Evolutionary conservation across 1,139 yeast species (phyloP), one percentile per base, ranked within the genome.

Genomic region (Scheffersomyces cryptocercus): DNA sequence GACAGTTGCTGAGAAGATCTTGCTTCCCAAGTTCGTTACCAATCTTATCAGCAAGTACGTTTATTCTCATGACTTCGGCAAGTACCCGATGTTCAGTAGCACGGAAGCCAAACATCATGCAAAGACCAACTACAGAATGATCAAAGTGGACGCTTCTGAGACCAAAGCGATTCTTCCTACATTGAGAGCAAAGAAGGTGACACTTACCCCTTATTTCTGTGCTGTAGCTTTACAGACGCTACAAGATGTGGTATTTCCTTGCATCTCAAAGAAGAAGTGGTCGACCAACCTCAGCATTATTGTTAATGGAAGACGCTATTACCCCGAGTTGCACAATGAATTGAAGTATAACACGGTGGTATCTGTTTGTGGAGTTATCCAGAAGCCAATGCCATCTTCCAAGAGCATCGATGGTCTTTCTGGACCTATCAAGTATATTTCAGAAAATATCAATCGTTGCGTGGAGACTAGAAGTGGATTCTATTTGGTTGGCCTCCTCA

Each of bases 161-260:
- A 41, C 56, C 4, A 35, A 33, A 3, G 15, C 38, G 3, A 44
- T 64, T 8, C 35, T 55, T 11, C 28, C 30, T 10, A 44, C 42
- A 20, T 54, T 60, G 28, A 54, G 56, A 31, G 32, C 34, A 6
- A 49, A 59, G 20, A 51, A 49, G 2, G 40, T 54, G 5, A 62
- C 72, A 5, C 45, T 68, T 14, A 66, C 72, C 1, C 60, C 71
- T 2, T 59, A 54, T 43, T 45, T 66, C 12, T 45, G 56, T 9
- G 49, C 56, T 1, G 42, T 59, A 16, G 51, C 60, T 1, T 39
- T 50, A 26, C 50, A 55, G 13, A 46, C 60, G 12, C 51, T 67
- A 29, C 62, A 59, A 38, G 53, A 64, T n/a, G 49, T 59, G 0
- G 45, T 64, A 3, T 49, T 63, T 37, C 47, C 50, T 11, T 35